These are phyloP conservation scores for Prunus persica DNA, from an alignment of 306 rosid species.

Conservation along the genomic window DNA sequence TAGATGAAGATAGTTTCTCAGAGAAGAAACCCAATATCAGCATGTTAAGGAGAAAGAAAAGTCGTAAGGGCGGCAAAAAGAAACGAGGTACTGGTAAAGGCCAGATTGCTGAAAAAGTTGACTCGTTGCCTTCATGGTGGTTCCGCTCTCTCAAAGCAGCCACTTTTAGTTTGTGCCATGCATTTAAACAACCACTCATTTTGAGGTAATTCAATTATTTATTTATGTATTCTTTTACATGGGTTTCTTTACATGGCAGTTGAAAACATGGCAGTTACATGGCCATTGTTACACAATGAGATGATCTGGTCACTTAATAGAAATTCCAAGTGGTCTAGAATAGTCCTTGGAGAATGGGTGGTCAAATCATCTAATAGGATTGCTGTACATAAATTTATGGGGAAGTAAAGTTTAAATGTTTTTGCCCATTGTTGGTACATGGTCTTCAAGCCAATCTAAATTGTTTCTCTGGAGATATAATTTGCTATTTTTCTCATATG, in stretches of 20 bases:
- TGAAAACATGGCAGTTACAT: background rate
- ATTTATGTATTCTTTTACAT: background rate
- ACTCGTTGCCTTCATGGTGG: conserved; percentile 47
- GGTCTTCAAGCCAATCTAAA: background rate
- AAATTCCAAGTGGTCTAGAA: background rate
- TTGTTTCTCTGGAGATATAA: background rate
- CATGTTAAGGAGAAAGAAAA: conserved; percentile 60
- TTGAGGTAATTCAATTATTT: conserved; percentile 51
- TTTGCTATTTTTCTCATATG: conserved; percentile 4
- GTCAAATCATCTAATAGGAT: background rate
- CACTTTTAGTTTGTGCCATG: conserved; percentile 45
- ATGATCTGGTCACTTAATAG: background rate
- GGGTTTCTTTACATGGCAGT: background rate
- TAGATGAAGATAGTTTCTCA: conserved; percentile 33
- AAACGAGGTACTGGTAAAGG: conserved; percentile 31
- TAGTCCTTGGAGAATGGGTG: background rate
- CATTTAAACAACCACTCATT: conserved; percentile 73
- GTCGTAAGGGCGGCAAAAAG: conserved; percentile 29
- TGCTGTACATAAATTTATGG: background rate
- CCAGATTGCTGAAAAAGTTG: conserved; percentile 26
- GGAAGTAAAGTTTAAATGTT: background rate
- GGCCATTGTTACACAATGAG: background rate
- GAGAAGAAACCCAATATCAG: conserved; percentile 32
- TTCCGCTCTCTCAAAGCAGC: conserved; percentile 62
- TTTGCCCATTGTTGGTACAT: background rate